phyloP scores from a whole-genome alignment of 305 asterid genomes.

The Plantago rigida region DNA sequence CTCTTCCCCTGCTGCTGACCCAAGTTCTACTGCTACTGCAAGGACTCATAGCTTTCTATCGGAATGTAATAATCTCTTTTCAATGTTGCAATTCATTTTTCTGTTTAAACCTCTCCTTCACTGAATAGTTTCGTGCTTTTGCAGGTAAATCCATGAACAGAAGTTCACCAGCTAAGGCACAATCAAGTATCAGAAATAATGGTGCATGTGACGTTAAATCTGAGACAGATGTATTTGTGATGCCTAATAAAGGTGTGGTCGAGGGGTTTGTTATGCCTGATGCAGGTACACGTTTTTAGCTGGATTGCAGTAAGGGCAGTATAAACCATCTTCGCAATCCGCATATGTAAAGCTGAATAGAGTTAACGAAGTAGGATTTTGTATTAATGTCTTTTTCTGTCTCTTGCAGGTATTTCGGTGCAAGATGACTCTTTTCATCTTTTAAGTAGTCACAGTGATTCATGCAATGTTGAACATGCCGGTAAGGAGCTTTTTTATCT shows the following conservation, averaged over 20 bases:
- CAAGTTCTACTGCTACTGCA: conserved; percentile 5
- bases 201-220: conserved; percentile 18
- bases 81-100: conserved; percentile 2
- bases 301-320: neutral
- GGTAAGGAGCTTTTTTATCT: conserved; percentile 22
- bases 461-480: conserved; percentile 18
- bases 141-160: conserved; percentile 28
- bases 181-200: conserved; percentile 10
- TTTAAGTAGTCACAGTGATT: conserved; percentile 1
- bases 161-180: conserved; percentile 10
- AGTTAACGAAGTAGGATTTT: neutral
- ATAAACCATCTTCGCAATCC: neutral
- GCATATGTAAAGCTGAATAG: neutral
- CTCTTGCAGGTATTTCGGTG: conserved; percentile 23
- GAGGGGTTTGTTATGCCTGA: conserved; percentile 21
- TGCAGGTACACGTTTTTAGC: conserved; percentile 26
- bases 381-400: neutral
- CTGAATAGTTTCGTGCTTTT: conserved; percentile 2
- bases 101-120: neutral
- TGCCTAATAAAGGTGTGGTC: conserved; percentile 28
- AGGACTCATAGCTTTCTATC: conserved; percentile 21
- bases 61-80: conserved; percentile 30
- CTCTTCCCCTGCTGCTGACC: conserved; percentile 8
- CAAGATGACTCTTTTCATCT: conserved; percentile 15
- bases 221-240: conserved; percentile 14